phyloP scores from a whole-genome alignment of 192 early-diverging fungal genomes.

The Umbelopsis ramanniana region DNA sequence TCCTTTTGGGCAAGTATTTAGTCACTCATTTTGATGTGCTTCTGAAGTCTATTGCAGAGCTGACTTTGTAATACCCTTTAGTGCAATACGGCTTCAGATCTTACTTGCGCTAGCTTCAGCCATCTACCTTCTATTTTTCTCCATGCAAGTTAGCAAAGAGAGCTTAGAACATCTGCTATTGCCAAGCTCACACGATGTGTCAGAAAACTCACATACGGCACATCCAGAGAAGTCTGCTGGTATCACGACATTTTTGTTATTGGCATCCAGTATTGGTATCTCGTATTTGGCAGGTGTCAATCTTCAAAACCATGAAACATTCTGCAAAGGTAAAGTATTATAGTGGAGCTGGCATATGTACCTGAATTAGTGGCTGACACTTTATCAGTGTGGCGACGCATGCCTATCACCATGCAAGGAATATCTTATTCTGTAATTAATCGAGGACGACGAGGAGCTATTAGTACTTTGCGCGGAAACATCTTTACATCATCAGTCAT shows the following conservation, averaged over 20 bases:
- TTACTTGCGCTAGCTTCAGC: slow-evolving; percentile 54
- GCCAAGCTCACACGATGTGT: slow-evolving; percentile 49
- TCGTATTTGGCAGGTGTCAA: slow-evolving; percentile 51
- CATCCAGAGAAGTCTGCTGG: slow-evolving; percentile 20
- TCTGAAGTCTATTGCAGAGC: neutral
- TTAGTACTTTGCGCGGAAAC: slow-evolving; percentile 40
- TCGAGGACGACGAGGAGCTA: slow-evolving; percentile 25
- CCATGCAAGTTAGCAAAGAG: slow-evolving; percentile 63
- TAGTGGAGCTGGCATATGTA: neutral
- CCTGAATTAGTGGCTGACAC: neutral
- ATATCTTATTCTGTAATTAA: slow-evolving; percentile 43
- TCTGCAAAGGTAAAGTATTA: slow-evolving; percentile 46
- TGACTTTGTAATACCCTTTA: slow-evolving; percentile 1
- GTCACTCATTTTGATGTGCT: neutral
- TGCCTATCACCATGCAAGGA: slow-evolving; percentile 35
- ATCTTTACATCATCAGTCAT: slow-evolving; percentile 45
- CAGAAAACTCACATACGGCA: slow-evolving; percentile 25
- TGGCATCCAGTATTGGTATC: slow-evolving; percentile 42
- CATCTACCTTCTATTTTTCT: slow-evolving; percentile 59
- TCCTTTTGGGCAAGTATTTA: slow-evolving; percentile 56
- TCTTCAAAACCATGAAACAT: slow-evolving; percentile 56
- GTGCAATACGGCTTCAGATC: slow-evolving; percentile 57
- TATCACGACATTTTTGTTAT: slow-evolving; percentile 38
- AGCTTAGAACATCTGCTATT: slow-evolving; percentile 62
- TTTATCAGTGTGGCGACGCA: slow-evolving; percentile 30